These are phyloP conservation scores for Wickerhamomyces sp. DNA, from an alignment of 1,139 yeast genomes.

Conservation along the genomic window DNA sequence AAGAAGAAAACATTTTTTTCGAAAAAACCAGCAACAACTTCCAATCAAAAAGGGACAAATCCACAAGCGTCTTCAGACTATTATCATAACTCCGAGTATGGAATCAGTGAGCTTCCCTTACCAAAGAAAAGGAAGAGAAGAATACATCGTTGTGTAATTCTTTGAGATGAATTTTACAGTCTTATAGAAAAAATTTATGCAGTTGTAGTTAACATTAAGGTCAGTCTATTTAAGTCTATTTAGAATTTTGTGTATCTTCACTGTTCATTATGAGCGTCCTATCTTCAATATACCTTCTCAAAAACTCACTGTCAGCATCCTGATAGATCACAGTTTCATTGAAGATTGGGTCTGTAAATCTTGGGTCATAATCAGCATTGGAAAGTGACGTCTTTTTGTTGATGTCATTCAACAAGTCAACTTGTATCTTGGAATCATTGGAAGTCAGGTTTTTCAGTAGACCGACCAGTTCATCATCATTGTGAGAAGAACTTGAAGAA, in stretches of 20 bases:
- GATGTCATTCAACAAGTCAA: conserved; percentile 12
- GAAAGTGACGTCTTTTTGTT: conserved; percentile 11
- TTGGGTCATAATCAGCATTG: conserved; percentile 19
- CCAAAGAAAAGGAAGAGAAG: conserved; percentile 3
- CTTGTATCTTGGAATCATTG: neutral
- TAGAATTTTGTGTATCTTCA: neutral
- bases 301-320: conserved; percentile 9
- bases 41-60: neutral
- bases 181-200: too few species aligned
- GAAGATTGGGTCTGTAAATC: conserved; percentile 17
- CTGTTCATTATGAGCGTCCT: conserved; percentile 12
- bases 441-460: too few species aligned
- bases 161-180: conserved; percentile 2
- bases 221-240: neutral
- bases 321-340: conserved; percentile 10
- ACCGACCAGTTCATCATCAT: neutral
- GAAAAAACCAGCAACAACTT: neutral
- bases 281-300: conserved; percentile 17
- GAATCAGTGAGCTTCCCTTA: neutral
- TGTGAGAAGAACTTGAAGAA: neutral
- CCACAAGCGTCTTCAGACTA: conserved; percentile 1
- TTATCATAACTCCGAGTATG: neutral
- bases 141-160: conserved; percentile 6
- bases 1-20: too few species aligned
- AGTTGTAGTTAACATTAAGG: neutral